These are phyloP conservation scores for Coprinopsis sp. DNA, from an alignment of 768 basidiomycete genomes.

Conservation along the genomic window DNA sequence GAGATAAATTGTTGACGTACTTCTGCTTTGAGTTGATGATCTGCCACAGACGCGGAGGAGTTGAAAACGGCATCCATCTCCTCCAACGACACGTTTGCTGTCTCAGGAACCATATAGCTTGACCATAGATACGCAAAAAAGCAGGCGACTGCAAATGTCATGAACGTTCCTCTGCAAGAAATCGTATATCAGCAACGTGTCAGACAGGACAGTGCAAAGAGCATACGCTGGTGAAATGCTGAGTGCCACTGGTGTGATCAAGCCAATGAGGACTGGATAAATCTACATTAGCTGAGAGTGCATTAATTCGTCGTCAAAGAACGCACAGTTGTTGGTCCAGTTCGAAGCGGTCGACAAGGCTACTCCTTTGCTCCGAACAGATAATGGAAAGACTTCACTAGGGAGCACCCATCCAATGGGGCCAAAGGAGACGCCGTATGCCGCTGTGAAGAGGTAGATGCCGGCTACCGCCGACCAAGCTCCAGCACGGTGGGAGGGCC, in stretches of 20 bases:
- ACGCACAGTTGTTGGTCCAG: conserved; percentile 77
- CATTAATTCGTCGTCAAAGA: too few relatives aligned
- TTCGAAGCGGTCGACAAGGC: conserved; percentile 82
- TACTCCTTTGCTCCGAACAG: conserved; percentile 77
- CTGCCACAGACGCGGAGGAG: conserved; percentile 53
- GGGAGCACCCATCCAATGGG: conserved; percentile 84
- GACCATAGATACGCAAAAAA: conserved; percentile 68
- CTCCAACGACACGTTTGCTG: conserved; percentile 70
- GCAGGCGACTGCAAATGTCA: conserved; percentile 61
- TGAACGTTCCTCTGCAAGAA: conserved; percentile 55
- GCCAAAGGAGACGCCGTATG: conserved; percentile 74
- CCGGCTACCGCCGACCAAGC: conserved; percentile 67
- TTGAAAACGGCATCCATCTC: conserved; percentile 70
- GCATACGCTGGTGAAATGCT: conserved; percentile 55
- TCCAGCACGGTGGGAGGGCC: conserved; percentile 51
- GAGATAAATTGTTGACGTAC: conserved; percentile 28
- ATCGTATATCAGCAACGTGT: not conserved
- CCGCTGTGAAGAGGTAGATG: conserved; percentile 70
- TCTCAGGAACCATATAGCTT: conserved; percentile 67
- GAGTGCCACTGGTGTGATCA: conserved; percentile 65
- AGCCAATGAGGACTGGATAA: conserved; percentile 63
- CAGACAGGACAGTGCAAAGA: not conserved
- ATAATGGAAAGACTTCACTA: conserved; percentile 76
- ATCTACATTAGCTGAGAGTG: too few relatives aligned
- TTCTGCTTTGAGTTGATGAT: conserved; percentile 45